Evolutionary conservation across 2,329 filamentous ascomycete species (phyloP), one percentile per base, ranked within the genome.

Genomic region (Aspergillus flavus): DNA sequence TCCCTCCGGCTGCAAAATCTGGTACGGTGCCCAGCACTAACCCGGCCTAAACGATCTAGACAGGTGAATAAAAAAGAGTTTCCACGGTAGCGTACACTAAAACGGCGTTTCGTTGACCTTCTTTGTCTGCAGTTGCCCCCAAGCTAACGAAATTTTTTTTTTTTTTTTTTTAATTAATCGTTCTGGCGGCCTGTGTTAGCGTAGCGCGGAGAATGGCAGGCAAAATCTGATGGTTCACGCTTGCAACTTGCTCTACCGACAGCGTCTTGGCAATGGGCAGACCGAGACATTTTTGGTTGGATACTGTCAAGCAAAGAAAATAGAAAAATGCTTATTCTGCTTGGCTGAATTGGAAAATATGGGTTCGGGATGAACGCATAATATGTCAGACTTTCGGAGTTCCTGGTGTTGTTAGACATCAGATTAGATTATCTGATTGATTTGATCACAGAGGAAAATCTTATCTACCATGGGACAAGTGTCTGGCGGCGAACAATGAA

Each of bases 381-480:
- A 12, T 6, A 46, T 23, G 12, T 54, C 52, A 32, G 32, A 54
- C 11, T 16, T 32, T 54, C 32, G 32, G 52, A 52, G 21, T 34
- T 53, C 12, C 32, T 19, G 23, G 14, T 54, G 52, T 34, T 36
- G 52, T 28, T 53, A 19, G 16, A 16, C 30, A 54, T 54, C 52
- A 54, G 52, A 54, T 54, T 54, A 54, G 52, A 54, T 54, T 54
- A 54, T 54, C 52, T 54, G 52, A 54, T 54, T 54, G 52, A 54
- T 54, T 23, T 54, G 28, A 53, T 52, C 39, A 19, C 48, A 52
- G 16, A 28, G 16, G 28, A 26, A 23, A 53, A 53, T 53, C 50
- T 53, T 53, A 53, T 53, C 50, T 32, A 34, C 46, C 46, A 28
- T 28, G 46, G 46, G 23, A 50, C 46, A 30, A 5, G 19, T 19